Conservation (phyloP, 2,329 filamentous ascomycete genomes). For the Fusarium dimerum region DNA sequence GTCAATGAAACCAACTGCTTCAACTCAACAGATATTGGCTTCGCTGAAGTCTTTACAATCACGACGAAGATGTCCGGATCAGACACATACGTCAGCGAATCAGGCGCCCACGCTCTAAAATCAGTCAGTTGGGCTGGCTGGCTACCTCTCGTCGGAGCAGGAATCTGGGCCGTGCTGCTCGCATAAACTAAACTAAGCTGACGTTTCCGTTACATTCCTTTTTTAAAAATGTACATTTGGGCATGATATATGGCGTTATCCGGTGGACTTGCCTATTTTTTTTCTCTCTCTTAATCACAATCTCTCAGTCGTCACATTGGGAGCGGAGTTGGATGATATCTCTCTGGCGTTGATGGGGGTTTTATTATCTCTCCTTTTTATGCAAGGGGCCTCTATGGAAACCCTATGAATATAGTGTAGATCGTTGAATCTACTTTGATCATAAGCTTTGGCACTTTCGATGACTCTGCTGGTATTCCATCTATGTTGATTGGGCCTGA, state of each 20-base stretch:
- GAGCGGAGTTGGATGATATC: conserved; percentile 9
- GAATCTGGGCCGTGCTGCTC: conserved; percentile 42
- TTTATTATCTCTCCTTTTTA: conserved; percentile 8
- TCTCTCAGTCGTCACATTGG: background rate
- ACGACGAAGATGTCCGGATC: conserved; percentile 47
- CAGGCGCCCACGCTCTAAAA: conserved; percentile 26
- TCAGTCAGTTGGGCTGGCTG: conserved; percentile 39
- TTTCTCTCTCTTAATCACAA: conserved; percentile 8
- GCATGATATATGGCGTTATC: conserved; percentile 28
- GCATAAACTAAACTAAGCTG: conserved; percentile 5
- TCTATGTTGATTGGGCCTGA: no score
- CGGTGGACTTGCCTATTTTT: conserved; percentile 9
- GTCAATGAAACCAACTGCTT: conserved; percentile 85
- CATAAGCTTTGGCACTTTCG: no score
- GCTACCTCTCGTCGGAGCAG: conserved; percentile 42
- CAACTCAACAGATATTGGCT: conserved; percentile 78
- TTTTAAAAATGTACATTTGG: conserved; percentile 23
- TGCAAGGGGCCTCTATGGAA: no score
- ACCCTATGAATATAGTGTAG: no score
- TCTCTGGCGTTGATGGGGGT: conserved; percentile 27
- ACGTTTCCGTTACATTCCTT: no score
- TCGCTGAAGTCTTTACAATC: conserved; percentile 75
- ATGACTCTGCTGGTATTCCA: no score
- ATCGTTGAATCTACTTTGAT: no score
- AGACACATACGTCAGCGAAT: conserved; percentile 32